Evolutionary conservation across 129 eudicot species (phyloP).

Genomic region (Escallonia rubra): DNA sequence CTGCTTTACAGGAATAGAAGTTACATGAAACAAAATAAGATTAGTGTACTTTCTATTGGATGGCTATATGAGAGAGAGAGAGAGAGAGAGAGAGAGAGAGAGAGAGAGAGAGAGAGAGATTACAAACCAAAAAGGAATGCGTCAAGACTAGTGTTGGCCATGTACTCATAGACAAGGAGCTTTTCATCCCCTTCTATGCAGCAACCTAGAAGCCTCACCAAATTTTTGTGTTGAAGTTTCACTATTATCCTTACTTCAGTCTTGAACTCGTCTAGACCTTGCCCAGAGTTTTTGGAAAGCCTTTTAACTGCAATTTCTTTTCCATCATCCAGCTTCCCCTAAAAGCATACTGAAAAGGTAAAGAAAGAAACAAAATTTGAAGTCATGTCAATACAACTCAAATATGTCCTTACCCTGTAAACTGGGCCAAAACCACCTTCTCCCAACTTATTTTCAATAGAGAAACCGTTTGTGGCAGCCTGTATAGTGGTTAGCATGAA

Average conservation of each 20-base stretch:
- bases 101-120: background rate
- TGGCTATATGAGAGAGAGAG: background rate
- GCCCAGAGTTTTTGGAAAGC: conserved; percentile 11
- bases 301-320: conserved; percentile 24
- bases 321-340: conserved; percentile 21
- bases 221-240: conserved; percentile 31
- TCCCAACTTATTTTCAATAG: conserved; percentile 13
- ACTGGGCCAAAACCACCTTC: conserved; percentile 25
- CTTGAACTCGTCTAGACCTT: conserved; percentile 16
- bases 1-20: background rate
- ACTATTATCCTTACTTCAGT: conserved; percentile 22
- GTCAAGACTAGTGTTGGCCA: conserved; percentile 27
- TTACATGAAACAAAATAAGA: background rate
- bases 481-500: background rate
- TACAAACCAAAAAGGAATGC: conserved; percentile 14
- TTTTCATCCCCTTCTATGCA: conserved; percentile 16
- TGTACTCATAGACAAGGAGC: conserved; percentile 21
- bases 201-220: conserved; percentile 24
- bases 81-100: background rate
- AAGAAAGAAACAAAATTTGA: background rate
- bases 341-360: background rate
- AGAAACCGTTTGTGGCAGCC: conserved; percentile 10
- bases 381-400: background rate
- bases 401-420: conserved; percentile 7
- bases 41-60: background rate